Base-by-base conservation (phyloP, 306 rosid genomes). In the Hylodesmum podocarpum region DNA sequence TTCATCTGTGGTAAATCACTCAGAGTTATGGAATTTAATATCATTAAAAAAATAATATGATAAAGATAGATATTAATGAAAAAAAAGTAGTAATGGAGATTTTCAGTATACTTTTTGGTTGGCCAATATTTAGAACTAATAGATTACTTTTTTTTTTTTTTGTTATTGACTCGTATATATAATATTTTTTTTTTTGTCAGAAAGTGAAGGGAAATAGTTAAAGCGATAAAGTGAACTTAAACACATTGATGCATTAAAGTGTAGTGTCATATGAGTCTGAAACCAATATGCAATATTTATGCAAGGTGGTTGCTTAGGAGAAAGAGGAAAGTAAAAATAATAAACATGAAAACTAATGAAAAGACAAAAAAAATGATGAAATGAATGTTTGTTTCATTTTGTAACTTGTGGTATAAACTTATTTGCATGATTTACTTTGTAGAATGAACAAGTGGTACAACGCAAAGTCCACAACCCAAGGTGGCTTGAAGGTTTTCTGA, bases 401-500 rank as follows among this genome's bases (percentile, higher is more conserved):
- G 27, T 59, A 54, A 34, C 46, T 64, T 76, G 6, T 25, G 5
- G 21, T 73, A 31, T 43, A 34, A 70, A 28, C 50, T 78, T 67
- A 16, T 64, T 12, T 82, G n/a, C 79, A 37, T 73, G 46, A 21
- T 62, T 55, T 78, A 57, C 29, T 40, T 47, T 69, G 70, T 66
- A 82, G 88, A 84, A 65, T 75, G 61, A 76, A 28, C 70, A 53
- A 44, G 80, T 14, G 50, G 53, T 13, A 4, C 70, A 63, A 33
- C 21, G 15, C 1, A 29, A 50, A 50, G 33, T 49, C 16, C 3
- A 4, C 7, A 68, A 40, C 59, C 85, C 87, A 25, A 72, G 28
- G 47, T 87, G 91, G 91, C 80, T 87, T 3, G 86, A 78, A 29
- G 44, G 57, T 41, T 80, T 83, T 66, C 33, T 87, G 64, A 18